phyloP scores from a whole-genome alignment of 2,329 filamentous ascomycete species.

The Clonostachys solani region DNA sequence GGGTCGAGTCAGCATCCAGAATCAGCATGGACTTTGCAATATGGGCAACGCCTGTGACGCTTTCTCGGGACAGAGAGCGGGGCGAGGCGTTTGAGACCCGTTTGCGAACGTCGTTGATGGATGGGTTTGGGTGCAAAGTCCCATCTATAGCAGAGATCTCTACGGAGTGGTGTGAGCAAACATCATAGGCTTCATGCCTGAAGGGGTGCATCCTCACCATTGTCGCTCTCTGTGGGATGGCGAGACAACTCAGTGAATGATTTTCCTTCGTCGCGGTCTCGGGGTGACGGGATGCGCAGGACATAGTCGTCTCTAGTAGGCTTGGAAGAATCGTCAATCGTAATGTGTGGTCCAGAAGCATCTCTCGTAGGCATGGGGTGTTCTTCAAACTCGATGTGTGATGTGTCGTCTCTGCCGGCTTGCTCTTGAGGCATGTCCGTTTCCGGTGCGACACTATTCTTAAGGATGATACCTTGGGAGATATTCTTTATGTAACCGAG shows the following conservation, averaged over 20 bases:
- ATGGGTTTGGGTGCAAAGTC: too few species aligned
- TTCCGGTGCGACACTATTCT: background rate
- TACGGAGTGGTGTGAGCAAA: background rate
- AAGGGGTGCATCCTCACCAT: background rate
- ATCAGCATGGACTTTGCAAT: background rate
- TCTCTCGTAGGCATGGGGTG: too few species aligned
- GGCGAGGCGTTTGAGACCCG: constrained; percentile 13
- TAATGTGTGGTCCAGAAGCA: constrained; percentile 8
- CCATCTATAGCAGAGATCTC: too few species aligned
- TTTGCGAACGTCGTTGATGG: too few species aligned
- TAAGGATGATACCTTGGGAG: background rate
- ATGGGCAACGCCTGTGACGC: background rate
- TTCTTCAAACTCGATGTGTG: background rate
- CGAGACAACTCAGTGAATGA: constrained; percentile 13
- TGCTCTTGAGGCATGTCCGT: background rate
- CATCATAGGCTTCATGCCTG: background rate
- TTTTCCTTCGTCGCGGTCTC: constrained; percentile 21
- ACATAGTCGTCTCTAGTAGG: constrained; percentile 15
- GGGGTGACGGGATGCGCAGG: constrained; percentile 22
- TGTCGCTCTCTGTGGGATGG: background rate
- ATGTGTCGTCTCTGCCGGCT: background rate
- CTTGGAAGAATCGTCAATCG: constrained; percentile 17
- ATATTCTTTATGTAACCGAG: background rate
- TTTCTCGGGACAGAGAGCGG: constrained; percentile 31
- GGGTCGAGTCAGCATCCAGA: constrained; percentile 1